Evolutionary conservation across 768 basidiomycete species (phyloP), one percentile per base, ranked within the genome.

Genomic region (Antrodiella citrinella): DNA sequence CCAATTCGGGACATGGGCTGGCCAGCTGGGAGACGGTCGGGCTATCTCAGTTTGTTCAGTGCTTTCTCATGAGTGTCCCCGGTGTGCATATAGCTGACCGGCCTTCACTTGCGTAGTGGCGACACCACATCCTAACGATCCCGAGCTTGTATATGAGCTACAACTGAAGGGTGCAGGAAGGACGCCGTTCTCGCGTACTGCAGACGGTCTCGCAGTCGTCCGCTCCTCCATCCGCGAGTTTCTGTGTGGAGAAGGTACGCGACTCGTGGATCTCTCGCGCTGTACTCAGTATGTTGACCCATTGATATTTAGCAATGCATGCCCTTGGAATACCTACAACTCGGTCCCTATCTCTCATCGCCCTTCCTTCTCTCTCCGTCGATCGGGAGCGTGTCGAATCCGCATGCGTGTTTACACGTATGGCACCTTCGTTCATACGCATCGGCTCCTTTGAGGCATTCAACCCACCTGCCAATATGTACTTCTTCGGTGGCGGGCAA

Each of bases 81-180:
- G 15, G 20, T 43, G 3, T 3, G 35, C 21, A n/a, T 42, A 21
- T 40, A n/a, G 26, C 39, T 5, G 13, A 30, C 22, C 18, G 24
- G 25, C 19, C 3, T 39, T 19, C 4, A n/a, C n/a, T 19, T 3
- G 47, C 12, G 30, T 53, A 91, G 89, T 90, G 50, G 82, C 82
- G n/a, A 91, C 90, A 0, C 81, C 86, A 0, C 82, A 88, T 52
- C 82, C 83, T 0, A 62, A 68, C 4, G 71, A 80, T 42, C 73
- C 77, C 2, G 69, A 77, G 15, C 59, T 72, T 3, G 69, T 70
- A 0, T 86, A 84, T 59, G 96, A 99, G 60, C 73, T 99, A 7
- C 96, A 98, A 65, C 78, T 99, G 56, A 99, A 98, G 64, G 96
- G 96, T 1, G 80, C 85, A 0, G 96, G 96, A 0, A 75, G 96